Conservation (phyloP, 352 stramenopile species). For the Pythium myriotylum region DNA sequence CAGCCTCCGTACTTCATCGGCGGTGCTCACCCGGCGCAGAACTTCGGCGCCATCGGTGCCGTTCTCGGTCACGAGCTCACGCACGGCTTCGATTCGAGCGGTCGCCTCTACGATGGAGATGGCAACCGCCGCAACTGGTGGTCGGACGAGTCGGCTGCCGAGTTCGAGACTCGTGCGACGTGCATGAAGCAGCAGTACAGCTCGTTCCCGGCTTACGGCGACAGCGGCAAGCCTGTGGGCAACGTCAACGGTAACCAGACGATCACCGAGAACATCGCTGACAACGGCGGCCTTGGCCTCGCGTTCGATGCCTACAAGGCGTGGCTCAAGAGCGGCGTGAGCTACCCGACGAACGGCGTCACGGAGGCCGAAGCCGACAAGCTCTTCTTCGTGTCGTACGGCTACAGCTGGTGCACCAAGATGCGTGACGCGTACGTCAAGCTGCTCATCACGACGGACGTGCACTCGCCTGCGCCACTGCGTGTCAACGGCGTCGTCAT, state of each 20-base stretch:
- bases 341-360: conserved; percentile 7
- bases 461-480: conserved; percentile 41
- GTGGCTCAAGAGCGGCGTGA: conserved; percentile 13
- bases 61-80: conserved; percentile 95
- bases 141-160: conserved; percentile 69
- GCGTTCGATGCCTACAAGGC: conserved; percentile 63
- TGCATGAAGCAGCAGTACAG: conserved; percentile 64
- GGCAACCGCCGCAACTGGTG: conserved; percentile 93
- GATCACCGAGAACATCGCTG: conserved; percentile 76
- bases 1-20: conserved; percentile 92
- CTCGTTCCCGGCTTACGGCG: conserved; percentile 23
- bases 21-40: conserved; percentile 75
- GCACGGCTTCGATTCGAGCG: conserved; percentile 93
- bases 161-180: conserved; percentile 62
- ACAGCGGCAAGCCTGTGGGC: conserved; percentile 39
- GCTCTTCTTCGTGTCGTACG: conserved; percentile 63
- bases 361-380: conserved; percentile 36
- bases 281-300: conserved; percentile 65
- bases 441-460: conserved; percentile 40
- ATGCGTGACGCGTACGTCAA: conserved; percentile 36
- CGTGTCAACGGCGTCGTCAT: conserved; percentile 29
- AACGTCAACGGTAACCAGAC: conserved; percentile 65
- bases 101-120: conserved; percentile 77
- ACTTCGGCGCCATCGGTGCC: conserved; percentile 91
- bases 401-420: conserved; percentile 65